phyloP scores from a whole-genome alignment of 176 grass and related monocot genomes.

The Carex littledalei region DNA sequence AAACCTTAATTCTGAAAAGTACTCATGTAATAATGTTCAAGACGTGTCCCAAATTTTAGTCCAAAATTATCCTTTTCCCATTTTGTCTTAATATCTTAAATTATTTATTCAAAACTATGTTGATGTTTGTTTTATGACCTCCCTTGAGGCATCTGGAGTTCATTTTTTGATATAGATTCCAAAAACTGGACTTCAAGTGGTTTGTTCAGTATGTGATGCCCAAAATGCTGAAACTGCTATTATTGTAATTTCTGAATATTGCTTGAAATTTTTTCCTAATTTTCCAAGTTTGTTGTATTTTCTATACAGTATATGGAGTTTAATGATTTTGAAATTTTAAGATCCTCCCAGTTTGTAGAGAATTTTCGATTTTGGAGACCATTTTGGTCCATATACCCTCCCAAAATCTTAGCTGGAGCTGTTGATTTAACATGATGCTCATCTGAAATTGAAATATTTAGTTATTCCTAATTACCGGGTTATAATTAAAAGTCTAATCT shows the following conservation, averaged over 20 bases:
- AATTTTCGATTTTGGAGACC: background rate
- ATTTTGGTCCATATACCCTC: background rate
- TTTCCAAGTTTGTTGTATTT: background rate
- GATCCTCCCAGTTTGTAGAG: background rate
- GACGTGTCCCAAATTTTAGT: background rate
- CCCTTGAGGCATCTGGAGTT: background rate
- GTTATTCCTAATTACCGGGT: background rate
- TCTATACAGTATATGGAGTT: background rate
- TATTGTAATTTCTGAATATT: background rate
- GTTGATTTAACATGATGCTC: background rate
- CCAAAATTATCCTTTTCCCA: background rate
- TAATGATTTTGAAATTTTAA: background rate
- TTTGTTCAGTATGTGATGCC: background rate
- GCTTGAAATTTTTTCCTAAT: background rate
- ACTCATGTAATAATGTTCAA: background rate
- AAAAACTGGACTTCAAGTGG: background rate
- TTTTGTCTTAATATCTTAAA: constrained; percentile 1
- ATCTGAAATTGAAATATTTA: background rate
- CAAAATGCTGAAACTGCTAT: background rate
- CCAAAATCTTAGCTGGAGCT: background rate
- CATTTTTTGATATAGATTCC: background rate
- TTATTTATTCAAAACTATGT: background rate
- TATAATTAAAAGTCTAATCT: background rate
- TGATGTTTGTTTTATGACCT: background rate
- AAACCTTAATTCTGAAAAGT: constrained; percentile 6